These are phyloP conservation scores for Chenopodium quinoa DNA, from an alignment of 148 eudicot genomes.

Conservation along the genomic window DNA sequence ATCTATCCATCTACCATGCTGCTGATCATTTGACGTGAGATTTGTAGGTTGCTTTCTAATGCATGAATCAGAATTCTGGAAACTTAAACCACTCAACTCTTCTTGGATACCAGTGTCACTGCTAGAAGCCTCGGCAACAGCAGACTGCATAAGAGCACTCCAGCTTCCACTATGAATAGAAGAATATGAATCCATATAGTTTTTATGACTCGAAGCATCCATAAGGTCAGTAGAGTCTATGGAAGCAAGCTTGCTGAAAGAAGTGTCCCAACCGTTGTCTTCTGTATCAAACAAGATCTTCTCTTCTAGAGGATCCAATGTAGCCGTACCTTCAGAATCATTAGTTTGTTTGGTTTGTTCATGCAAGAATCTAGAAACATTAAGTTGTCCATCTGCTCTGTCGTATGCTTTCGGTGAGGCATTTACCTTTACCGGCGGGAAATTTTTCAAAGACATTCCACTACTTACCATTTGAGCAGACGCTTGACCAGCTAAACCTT, in stretches of 20 bases:
- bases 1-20: no score
- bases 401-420: slow-evolving; percentile 19
- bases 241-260: slow-evolving; percentile 32
- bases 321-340: slow-evolving; percentile 31
- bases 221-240: slow-evolving; percentile 23
- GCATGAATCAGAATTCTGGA: slow-evolving; percentile 45
- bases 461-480: slow-evolving; percentile 24
- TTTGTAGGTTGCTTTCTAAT: slow-evolving; percentile 34
- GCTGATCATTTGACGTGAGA: not conserved
- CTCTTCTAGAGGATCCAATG: slow-evolving; percentile 63
- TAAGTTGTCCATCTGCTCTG: slow-evolving; percentile 32
- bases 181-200: slow-evolving; percentile 32
- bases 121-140: slow-evolving; percentile 72
- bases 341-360: slow-evolving; percentile 1
- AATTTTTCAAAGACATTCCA: slow-evolving; percentile 25
- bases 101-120: slow-evolving; percentile 58
- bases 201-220: slow-evolving; percentile 16
- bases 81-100: slow-evolving; percentile 64
- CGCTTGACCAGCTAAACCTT: slow-evolving; percentile 34
- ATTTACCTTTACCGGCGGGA: not conserved
- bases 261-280: slow-evolving; percentile 51
- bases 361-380: slow-evolving; percentile 10
- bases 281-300: slow-evolving; percentile 59
- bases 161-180: slow-evolving; percentile 69
- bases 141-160: slow-evolving; percentile 89